phyloP scores from a whole-genome alignment of 2,329 filamentous ascomycete genomes.

The Verticillium nonalfalfae region DNA sequence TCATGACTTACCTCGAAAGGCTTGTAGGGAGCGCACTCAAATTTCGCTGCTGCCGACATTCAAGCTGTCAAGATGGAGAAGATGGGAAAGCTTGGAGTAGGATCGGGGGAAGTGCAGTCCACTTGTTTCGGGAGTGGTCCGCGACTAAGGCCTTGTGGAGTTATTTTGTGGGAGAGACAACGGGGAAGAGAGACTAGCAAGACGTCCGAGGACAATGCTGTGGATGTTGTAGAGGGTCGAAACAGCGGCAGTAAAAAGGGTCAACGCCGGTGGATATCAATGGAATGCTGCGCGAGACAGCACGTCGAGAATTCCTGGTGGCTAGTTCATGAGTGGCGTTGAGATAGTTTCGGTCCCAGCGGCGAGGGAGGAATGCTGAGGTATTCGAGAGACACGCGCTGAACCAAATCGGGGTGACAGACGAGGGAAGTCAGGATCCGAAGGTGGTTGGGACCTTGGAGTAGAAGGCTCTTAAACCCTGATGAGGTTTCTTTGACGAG shows the following conservation, averaged over 20 bases:
- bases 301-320: neutral
- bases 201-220: neutral
- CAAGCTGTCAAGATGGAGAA: constrained; percentile 31
- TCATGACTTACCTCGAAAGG: constrained; percentile 52
- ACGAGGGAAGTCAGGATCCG: neutral
- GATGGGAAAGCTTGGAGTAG: constrained; percentile 8
- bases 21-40: constrained; percentile 49
- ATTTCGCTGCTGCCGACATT: constrained; percentile 50
- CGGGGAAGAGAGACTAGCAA: neutral
- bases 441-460: neutral
- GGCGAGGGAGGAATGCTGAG: neutral
- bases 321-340: neutral
- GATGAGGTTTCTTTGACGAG: neutral
- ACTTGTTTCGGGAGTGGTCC: constrained; percentile 12
- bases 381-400: neutral
- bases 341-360: neutral
- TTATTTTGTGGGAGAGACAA: neutral
- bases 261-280: neutral
- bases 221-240: neutral
- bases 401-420: neutral
- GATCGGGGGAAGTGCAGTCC: constrained; percentile 7
- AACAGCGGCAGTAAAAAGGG: neutral
- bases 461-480: neutral
- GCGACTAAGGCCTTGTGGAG: neutral
- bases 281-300: neutral